phyloP scores from a whole-genome alignment of 2,329 filamentous ascomycete genomes.

The Pezicula neosporulosa region DNA sequence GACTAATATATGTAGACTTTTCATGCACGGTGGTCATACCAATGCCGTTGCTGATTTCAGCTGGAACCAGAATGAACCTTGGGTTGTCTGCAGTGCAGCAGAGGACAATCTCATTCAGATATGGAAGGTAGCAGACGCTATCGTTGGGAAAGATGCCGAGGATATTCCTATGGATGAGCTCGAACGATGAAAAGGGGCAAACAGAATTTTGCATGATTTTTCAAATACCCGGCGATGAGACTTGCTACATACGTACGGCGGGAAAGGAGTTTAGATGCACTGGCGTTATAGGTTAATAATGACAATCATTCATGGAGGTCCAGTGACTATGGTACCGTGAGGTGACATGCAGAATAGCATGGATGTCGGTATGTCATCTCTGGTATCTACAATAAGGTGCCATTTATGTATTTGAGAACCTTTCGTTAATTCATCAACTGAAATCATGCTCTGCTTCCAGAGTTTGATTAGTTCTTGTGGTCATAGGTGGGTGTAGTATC shows the following conservation, averaged over 20 bases:
- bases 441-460: too few relatives aligned
- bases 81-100: constrained; percentile 92
- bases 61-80: constrained; percentile 96
- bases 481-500: too few relatives aligned
- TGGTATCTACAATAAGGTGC: too few relatives aligned
- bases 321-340: background rate
- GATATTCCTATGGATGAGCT: constrained; percentile 76
- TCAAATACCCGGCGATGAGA: constrained; percentile 13
- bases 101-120: constrained; percentile 97
- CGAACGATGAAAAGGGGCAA: constrained; percentile 46
- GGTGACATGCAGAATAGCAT: too few relatives aligned
- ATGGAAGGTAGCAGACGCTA: constrained; percentile 82
- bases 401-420: too few relatives aligned
- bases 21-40: constrained; percentile 98
- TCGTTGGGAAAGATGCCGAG: constrained; percentile 73
- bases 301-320: background rate
- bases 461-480: too few relatives aligned
- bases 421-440: too few relatives aligned
- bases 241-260: background rate
- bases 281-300: constrained; percentile 12
- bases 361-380: too few relatives aligned
- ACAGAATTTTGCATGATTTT: constrained; percentile 3
- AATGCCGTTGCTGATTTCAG: constrained; percentile 96
- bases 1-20: constrained; percentile 54
- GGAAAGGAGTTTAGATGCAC: constrained; percentile 13